phyloP scores from a whole-genome alignment of 164 flowering plant species.

The Sextonia rubra region DNA sequence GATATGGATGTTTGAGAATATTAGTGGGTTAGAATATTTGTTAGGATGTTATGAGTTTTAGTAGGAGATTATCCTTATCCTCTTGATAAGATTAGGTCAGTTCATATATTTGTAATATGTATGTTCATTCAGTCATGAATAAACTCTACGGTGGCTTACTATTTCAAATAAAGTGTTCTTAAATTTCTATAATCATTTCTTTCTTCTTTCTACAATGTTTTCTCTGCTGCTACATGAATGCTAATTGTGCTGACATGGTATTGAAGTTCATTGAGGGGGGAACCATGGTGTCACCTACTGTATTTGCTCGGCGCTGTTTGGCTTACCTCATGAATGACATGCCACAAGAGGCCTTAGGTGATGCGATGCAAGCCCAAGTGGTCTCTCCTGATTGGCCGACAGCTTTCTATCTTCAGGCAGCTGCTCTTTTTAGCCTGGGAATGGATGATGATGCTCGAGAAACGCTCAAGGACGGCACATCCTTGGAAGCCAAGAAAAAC shows the following conservation, averaged over 20 bases:
- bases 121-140: too few relatives aligned
- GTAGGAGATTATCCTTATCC: too few relatives aligned
- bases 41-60: too few relatives aligned
- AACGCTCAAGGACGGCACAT: conserved; percentile 67
- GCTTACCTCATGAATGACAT: conserved; percentile 70
- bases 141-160: too few relatives aligned
- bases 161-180: too few relatives aligned
- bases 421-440: conserved; percentile 74
- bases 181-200: too few relatives aligned
- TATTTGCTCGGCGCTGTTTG: conserved; percentile 75
- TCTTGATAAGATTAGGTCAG: too few relatives aligned
- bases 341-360: conserved; percentile 81
- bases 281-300: conserved; percentile 86
- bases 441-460: conserved; percentile 85
- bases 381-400: conserved; percentile 86
- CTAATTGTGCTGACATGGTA: background rate
- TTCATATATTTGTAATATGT: too few relatives aligned
- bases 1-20: too few relatives aligned
- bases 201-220: too few relatives aligned
- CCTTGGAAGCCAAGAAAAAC: conserved; percentile 63
- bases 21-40: too few relatives aligned
- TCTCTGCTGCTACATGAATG: background rate
- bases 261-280: conserved; percentile 81
- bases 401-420: conserved; percentile 79
- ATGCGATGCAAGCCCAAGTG: conserved; percentile 86